These are phyloP conservation scores for Pythium volutum DNA, from an alignment of 352 stramenopile genomes.

Conservation along the genomic window DNA sequence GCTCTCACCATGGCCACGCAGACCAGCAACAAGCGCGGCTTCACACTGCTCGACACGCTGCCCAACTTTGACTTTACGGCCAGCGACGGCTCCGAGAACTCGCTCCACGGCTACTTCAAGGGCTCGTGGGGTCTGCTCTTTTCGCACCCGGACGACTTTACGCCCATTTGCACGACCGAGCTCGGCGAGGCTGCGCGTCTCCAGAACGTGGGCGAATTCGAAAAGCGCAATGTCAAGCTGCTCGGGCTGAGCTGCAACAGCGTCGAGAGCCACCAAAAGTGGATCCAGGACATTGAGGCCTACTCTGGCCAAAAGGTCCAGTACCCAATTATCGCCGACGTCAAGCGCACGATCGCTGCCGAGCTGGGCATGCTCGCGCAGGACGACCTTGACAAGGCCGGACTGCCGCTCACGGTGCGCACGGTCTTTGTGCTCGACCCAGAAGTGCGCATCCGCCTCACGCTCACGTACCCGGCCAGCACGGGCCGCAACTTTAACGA, in stretches of 20 bases:
- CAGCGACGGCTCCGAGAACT: conserved; percentile 46
- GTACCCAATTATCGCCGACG: conserved; percentile 92
- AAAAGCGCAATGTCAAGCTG: conserved; percentile 74
- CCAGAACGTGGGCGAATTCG: conserved; percentile 75
- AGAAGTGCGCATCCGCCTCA: conserved; percentile 87
- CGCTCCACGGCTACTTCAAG: conserved; percentile 63
- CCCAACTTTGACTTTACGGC: conserved; percentile 58
- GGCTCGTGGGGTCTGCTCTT: conserved; percentile 73
- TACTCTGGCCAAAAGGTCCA: conserved; percentile 67
- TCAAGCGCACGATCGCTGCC: conserved; percentile 66
- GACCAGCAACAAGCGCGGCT: conserved; percentile 36
- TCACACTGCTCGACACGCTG: conserved; percentile 55
- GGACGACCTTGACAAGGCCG: conserved; percentile 68
- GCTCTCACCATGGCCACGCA: conserved; percentile 13
- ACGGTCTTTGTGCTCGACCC: conserved; percentile 91
- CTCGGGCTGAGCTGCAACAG: conserved; percentile 80
- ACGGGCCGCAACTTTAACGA: conserved; percentile 93
- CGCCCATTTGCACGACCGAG: conserved; percentile 93
- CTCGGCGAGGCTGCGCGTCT: conserved; percentile 86
- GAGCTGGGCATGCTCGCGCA: conserved; percentile 88
- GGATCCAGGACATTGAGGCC: conserved; percentile 84
- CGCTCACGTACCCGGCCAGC: conserved; percentile 90
- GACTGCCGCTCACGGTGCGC: conserved; percentile 88
- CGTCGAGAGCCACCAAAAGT: conserved; percentile 65
- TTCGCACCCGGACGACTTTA: conserved; percentile 90